Conservation (phyloP, 768 basidiomycete genomes). For the Pilatotrama ljubarskyi region DNA sequence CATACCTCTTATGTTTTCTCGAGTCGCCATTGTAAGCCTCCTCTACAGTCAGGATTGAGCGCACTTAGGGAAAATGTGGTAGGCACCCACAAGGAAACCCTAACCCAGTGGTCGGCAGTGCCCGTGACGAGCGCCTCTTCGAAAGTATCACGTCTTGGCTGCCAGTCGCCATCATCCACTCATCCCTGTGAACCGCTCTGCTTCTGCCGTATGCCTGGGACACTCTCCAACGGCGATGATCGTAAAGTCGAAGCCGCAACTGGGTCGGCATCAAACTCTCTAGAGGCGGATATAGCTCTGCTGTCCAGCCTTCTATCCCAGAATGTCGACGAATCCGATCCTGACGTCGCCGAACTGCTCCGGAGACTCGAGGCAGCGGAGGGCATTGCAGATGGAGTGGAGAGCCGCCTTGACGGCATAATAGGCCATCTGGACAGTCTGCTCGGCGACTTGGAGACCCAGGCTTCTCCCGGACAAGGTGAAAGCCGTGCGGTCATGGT, state of each 20-base stretch:
- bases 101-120: no score
- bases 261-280: not conserved
- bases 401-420: conserved; percentile 60
- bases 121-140: no score
- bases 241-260: not conserved
- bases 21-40: no score
- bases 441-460: conserved; percentile 44
- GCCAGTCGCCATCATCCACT: not conserved
- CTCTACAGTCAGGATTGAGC: no score
- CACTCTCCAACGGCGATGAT: not conserved
- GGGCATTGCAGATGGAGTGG: conserved; percentile 60
- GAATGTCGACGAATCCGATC: conserved; percentile 34
- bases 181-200: not conserved
- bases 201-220: not conserved
- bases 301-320: conserved; percentile 37
- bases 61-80: no score
- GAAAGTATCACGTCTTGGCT: not conserved
- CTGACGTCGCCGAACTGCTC: conserved; percentile 54
- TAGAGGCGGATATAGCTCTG: conserved; percentile 41
- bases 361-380: conserved; percentile 56
- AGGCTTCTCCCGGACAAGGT: not conserved
- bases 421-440: conserved; percentile 59
- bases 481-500: no score
- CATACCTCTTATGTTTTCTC: no score
- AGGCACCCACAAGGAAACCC: no score